A percentile compares a stretch with the other conserved stretches of the same genome.
phyloP scores from a whole-genome alignment of 192 early-diverging fungal genomes.

The Mortierella hygrophila region DNA sequence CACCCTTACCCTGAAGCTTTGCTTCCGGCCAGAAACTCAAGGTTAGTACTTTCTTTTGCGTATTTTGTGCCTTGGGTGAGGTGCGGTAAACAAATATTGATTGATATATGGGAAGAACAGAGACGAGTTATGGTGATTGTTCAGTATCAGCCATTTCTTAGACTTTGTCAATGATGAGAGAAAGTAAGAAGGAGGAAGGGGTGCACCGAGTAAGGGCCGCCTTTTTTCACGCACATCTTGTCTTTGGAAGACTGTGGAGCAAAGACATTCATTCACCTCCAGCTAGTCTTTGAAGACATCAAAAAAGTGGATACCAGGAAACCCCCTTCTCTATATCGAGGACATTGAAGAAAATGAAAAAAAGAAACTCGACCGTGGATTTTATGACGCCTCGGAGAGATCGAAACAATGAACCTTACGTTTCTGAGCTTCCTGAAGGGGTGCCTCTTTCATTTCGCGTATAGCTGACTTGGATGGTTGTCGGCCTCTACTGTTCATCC shows the following conservation, averaged over 20 bases:
- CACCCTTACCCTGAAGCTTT: slow-evolving; percentile 1
- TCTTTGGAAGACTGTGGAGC: not conserved
- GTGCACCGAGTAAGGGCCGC: not conserved
- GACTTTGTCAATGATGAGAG: no score
- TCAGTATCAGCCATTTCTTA: not conserved
- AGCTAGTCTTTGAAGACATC: not conserved
- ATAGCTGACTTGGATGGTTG: not conserved
- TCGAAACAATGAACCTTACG: no score
- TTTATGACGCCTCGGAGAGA: no score
- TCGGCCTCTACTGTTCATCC: not conserved
- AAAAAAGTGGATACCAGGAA: not conserved
- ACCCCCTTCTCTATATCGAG: no score
- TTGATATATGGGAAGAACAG: no score
- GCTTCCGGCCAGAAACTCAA: not conserved
- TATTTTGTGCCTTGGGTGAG: not conserved
- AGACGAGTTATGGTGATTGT: no score
- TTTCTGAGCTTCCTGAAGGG: no score
- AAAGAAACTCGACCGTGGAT: no score
- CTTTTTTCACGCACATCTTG: not conserved
- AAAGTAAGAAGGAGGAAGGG: no score
- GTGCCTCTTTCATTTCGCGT: not conserved
- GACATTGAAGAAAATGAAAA: no score
- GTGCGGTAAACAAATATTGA: no score
- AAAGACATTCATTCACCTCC: not conserved
- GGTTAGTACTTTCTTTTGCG: not conserved